A percentile compares a stretch with the other conserved stretches of the same genome.
Conservation (phyloP, 225 moss, liverwort and hornwort species). For the Lunularia cruciata region DNA sequence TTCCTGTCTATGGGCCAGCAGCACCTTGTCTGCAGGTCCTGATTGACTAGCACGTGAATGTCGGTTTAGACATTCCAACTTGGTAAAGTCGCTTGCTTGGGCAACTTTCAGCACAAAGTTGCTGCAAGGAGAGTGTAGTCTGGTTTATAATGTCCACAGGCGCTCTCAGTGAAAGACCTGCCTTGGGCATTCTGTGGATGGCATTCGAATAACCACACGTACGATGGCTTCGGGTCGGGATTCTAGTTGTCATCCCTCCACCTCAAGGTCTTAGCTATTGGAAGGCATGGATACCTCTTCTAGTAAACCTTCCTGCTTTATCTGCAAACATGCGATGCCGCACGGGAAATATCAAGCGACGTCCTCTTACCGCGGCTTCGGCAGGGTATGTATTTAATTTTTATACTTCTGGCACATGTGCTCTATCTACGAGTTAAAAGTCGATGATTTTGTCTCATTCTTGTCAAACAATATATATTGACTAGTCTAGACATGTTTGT, state of each 20-base stretch:
- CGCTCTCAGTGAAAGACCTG: neutral
- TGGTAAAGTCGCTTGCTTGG: neutral
- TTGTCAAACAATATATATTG: no score
- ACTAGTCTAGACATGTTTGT: no score
- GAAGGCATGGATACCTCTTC: conserved; percentile 10
- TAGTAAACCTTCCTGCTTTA: conserved; percentile 11
- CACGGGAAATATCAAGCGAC: neutral
- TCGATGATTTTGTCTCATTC: no score
- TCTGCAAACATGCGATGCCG: neutral
- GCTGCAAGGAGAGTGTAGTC: neutral
- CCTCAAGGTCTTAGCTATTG: neutral
- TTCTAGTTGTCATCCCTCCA: neutral
- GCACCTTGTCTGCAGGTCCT: neutral
- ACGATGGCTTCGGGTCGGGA: neutral
- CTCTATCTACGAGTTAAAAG: no score
- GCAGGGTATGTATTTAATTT: neutral
- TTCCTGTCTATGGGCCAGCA: neutral
- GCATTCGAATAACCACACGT: neutral
- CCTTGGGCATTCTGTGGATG: neutral
- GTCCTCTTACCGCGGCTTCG: neutral
- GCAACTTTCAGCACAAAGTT: conserved; percentile 7
- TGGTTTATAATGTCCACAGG: neutral
- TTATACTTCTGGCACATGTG: no score
- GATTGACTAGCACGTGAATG: neutral
- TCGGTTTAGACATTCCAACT: neutral